A percentile compares a stretch with the other conserved stretches of the same genome.
These are phyloP conservation scores for Byssothecium circinans DNA, from an alignment of 2,329 filamentous ascomycete genomes.

Conservation along the genomic window DNA sequence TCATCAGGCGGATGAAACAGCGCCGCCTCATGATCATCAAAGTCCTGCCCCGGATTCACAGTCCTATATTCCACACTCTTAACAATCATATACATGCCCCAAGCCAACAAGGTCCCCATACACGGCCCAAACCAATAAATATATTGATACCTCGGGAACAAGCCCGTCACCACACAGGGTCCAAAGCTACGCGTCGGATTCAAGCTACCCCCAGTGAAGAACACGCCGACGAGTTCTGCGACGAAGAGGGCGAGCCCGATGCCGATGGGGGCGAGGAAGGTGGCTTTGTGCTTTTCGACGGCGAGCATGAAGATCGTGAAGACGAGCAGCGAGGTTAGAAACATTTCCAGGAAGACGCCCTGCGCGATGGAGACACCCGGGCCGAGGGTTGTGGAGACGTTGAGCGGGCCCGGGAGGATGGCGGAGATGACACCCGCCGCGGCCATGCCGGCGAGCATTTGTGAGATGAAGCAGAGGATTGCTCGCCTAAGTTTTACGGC, in stretches of 20 bases:
- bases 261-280: constrained; percentile 69
- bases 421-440: constrained; percentile 38
- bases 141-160: constrained; percentile 46
- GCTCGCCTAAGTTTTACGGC: constrained; percentile 30
- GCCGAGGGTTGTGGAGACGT: constrained; percentile 42
- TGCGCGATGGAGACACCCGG: constrained; percentile 29
- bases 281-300: constrained; percentile 72
- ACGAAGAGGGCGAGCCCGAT: constrained; percentile 74
- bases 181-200: constrained; percentile 48
- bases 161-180: constrained; percentile 42
- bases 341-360: constrained; percentile 46
- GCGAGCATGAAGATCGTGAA: constrained; percentile 62
- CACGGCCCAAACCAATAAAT: constrained; percentile 47
- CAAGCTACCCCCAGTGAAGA: constrained; percentile 48
- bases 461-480: constrained; percentile 35
- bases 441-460: constrained; percentile 43
- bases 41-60: constrained; percentile 46
- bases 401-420: constrained; percentile 39
- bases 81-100: constrained; percentile 44
- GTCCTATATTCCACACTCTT: constrained; percentile 47
- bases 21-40: constrained; percentile 41
- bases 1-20: constrained; percentile 35
- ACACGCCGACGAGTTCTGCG: constrained; percentile 52
- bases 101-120: constrained; percentile 42
- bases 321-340: constrained; percentile 43